Conservation (phyloP, 345 rosid species). For the Balakata baccata region DNA sequence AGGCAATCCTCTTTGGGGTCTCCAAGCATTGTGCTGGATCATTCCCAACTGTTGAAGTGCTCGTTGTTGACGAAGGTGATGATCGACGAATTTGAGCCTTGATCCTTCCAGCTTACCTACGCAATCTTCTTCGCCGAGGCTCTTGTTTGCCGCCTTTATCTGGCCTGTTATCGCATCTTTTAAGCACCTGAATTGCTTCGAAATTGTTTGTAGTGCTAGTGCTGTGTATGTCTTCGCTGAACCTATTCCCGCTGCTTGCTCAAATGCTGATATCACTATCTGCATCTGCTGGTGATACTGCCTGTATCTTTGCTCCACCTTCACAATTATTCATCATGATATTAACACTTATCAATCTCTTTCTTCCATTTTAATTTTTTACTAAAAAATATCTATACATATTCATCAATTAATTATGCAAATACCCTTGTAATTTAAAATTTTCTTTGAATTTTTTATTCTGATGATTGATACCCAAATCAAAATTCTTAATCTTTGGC, state of each 20-base stretch:
- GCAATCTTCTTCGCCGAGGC: slow-evolving; percentile 80
- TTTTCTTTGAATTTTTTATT: no score
- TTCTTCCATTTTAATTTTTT: no score
- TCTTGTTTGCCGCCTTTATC: slow-evolving; percentile 78
- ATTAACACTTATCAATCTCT: no score
- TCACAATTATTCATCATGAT: neutral
- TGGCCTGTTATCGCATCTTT: slow-evolving; percentile 88
- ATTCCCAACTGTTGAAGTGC: slow-evolving; percentile 94
- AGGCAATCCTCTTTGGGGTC: slow-evolving; percentile 97
- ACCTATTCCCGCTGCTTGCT: slow-evolving; percentile 81
- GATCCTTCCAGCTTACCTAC: slow-evolving; percentile 77
- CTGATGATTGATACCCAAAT: no score
- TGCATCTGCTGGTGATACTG: slow-evolving; percentile 98
- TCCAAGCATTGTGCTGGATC: slow-evolving; percentile 99
- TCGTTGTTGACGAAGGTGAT: slow-evolving; percentile 87
- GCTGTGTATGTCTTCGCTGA: slow-evolving; percentile 90
- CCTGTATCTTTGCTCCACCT: slow-evolving; percentile 98
- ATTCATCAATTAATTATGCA: no score
- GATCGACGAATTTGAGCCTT: slow-evolving; percentile 86
- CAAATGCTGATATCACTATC: slow-evolving; percentile 76
- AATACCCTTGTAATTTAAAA: no score
- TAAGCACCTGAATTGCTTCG: slow-evolving; percentile 87
- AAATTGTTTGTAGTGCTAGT: slow-evolving; percentile 84
- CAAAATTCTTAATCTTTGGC: no score
- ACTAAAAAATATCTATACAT: no score